phyloP scores from a whole-genome alignment of 1,139 yeast species.

The Hyphopichia khmerensis region DNA sequence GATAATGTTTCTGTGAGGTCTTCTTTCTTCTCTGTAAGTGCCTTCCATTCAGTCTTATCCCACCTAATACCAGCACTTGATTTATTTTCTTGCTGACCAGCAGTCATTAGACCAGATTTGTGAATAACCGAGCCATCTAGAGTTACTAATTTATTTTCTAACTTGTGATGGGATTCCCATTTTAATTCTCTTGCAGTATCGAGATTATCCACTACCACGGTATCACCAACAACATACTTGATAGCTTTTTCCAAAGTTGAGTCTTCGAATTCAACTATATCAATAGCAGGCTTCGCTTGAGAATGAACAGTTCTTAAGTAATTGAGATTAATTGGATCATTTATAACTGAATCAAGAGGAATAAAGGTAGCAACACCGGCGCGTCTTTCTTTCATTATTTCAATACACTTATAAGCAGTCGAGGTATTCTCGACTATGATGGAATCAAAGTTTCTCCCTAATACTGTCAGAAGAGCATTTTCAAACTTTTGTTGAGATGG shows the following conservation, averaged over 20 bases:
- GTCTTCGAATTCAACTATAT: slow-evolving; percentile 70
- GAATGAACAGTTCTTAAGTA: slow-evolving; percentile 57
- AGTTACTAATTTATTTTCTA: slow-evolving; percentile 73
- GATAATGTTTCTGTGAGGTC: slow-evolving; percentile 54
- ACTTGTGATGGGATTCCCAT: slow-evolving; percentile 53
- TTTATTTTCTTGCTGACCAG: slow-evolving; percentile 58
- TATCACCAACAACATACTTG: slow-evolving; percentile 75
- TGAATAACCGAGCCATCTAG: slow-evolving; percentile 84
- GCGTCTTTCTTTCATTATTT: slow-evolving; percentile 80
- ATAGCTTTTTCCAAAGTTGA: slow-evolving; percentile 70
- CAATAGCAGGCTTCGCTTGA: slow-evolving; percentile 64
- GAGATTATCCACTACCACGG: slow-evolving; percentile 76
- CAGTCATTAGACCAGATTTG: slow-evolving; percentile 88
- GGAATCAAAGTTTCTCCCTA: slow-evolving; percentile 81
- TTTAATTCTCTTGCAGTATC: slow-evolving; percentile 68
- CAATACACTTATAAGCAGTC: slow-evolving; percentile 81
- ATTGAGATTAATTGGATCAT: slow-evolving; percentile 56
- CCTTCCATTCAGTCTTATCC: slow-evolving; percentile 72
- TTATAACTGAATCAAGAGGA: slow-evolving; percentile 73
- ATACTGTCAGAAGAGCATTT: slow-evolving; percentile 70
- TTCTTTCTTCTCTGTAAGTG: slow-evolving; percentile 59
- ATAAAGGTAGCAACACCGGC: slow-evolving; percentile 84
- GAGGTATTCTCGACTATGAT: slow-evolving; percentile 75
- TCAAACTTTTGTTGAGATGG: slow-evolving; percentile 79
- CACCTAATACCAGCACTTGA: slow-evolving; percentile 45